phyloP scores from a whole-genome alignment of 306 rosid species.

The Vicia villosa region DNA sequence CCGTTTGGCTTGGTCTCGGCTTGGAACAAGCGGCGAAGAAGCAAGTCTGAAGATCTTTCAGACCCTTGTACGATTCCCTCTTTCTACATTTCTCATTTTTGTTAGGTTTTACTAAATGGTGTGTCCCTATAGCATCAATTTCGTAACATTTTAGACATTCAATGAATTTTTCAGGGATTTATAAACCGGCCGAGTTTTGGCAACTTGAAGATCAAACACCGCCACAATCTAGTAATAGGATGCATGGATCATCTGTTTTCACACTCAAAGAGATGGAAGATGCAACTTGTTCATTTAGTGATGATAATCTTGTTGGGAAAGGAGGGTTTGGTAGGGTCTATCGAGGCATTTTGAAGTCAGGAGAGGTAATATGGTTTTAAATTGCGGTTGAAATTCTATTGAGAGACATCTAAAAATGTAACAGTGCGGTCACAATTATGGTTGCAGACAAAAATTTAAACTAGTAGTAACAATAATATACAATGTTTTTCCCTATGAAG shows the following conservation, averaged over 20 bases:
- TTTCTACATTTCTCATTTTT: neutral
- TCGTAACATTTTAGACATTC: no score
- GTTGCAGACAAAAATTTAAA: no score
- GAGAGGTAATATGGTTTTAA: conserved; percentile 55
- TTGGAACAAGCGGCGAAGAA: conserved; percentile 84
- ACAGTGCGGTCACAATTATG: no score
- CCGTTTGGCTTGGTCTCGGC: conserved; percentile 88
- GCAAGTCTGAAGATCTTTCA: conserved; percentile 72
- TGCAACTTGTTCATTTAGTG: conserved; percentile 80
- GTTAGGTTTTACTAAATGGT: no score
- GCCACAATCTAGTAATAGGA: conserved; percentile 55
- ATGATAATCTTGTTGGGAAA: conserved; percentile 79
- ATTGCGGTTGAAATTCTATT: no score
- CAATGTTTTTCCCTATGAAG: conserved; percentile 45
- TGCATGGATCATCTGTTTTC: conserved; percentile 70
- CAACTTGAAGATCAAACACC: conserved; percentile 70
- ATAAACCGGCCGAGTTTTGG: conserved; percentile 74
- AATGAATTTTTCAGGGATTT: conserved; percentile 49
- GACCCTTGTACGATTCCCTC: conserved; percentile 65
- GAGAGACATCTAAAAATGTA: no score
- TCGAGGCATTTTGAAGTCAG: conserved; percentile 66
- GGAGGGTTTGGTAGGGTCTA: conserved; percentile 94
- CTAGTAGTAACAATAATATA: neutral
- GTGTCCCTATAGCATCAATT: no score
- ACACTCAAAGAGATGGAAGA: conserved; percentile 87